Evolutionary conservation across 768 basidiomycete genomes (phyloP).

Genomic region (Dacryopinax spathularia): DNA sequence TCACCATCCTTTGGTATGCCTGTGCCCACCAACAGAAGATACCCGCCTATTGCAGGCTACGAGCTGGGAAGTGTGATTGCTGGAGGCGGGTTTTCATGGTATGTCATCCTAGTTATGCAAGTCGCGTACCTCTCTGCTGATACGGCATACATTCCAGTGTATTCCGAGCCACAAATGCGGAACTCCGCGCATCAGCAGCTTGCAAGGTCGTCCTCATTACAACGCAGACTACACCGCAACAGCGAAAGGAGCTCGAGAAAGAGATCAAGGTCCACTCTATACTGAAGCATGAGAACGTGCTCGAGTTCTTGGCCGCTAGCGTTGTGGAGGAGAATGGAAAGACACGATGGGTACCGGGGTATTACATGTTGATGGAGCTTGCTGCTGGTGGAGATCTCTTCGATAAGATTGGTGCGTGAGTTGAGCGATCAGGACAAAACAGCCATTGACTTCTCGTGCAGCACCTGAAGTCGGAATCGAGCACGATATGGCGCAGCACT

Average conservation of each 20-base stretch:
- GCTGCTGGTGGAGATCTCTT: conserved; percentile 92
- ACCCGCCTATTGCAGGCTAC: conserved; percentile 37
- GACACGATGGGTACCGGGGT: conserved; percentile 49
- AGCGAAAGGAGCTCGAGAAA: conserved; percentile 72
- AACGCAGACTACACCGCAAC: conserved; percentile 44
- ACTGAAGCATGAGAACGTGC: conserved; percentile 63
- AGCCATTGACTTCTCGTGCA: conserved; percentile 21
- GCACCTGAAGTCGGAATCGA: conserved; percentile 81
- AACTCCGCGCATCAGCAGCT: conserved; percentile 56
- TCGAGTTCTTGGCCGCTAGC: conserved; percentile 69
- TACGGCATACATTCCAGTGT: conserved; percentile 33
- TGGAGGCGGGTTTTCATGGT: conserved; percentile 81
- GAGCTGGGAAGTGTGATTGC: conserved; percentile 62
- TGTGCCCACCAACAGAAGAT: neutral
- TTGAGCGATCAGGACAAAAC: neutral
- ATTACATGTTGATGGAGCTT: conserved; percentile 86
- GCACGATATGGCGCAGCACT: conserved; percentile 77
- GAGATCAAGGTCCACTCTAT: conserved; percentile 81
- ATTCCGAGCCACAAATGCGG: conserved; percentile 61
- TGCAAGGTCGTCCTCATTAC: conserved; percentile 71
- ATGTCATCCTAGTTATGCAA: conserved; percentile 18
- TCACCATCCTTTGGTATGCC: neutral
- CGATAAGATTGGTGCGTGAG: conserved; percentile 81
- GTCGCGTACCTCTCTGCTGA: neutral
- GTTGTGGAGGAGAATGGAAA: conserved; percentile 44